Evolutionary conservation across 768 basidiomycete species (phyloP).

Genomic region (Coprinopsis marcescibilis): DNA sequence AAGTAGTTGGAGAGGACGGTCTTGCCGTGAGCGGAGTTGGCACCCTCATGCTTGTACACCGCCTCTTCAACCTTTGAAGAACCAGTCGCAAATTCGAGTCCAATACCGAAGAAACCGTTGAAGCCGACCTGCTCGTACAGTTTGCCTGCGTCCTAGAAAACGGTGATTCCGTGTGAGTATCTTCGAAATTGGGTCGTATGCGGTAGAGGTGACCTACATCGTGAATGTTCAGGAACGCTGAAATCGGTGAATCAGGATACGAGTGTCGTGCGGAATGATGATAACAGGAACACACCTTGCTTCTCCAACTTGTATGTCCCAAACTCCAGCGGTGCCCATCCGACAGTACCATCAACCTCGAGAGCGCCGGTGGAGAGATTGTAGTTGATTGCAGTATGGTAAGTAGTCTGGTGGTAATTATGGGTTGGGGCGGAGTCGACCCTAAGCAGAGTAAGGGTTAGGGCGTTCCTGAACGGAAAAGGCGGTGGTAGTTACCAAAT

Average conservation of each 20-base stretch:
- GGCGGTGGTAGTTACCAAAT: too few species aligned
- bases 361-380: neutral
- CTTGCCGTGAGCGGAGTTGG: neutral
- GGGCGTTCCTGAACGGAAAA: too few species aligned
- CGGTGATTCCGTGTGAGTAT: too few species aligned
- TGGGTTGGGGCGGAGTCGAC: too few species aligned
- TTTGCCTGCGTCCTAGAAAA: neutral
- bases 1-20: slow-evolving; percentile 1
- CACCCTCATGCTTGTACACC: neutral
- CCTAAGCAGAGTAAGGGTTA: too few species aligned
- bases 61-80: neutral
- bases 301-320: neutral
- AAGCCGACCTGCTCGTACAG: neutral
- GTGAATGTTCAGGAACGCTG: slow-evolving; percentile 3
- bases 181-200: too few species aligned
- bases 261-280: neutral
- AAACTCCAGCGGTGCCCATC: neutral
- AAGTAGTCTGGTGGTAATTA: too few species aligned
- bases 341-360: neutral
- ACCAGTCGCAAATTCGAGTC: neutral
- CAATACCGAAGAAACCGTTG: slow-evolving; percentile 3
- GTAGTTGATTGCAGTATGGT: too few species aligned
- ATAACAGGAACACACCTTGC: neutral
- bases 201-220: too few species aligned
- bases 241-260: neutral